A percentile compares a stretch with the other conserved stretches of the same genome.
Evolutionary conservation across 2,329 filamentous ascomycete genomes (phyloP).

Genomic region (Pseudogymnoascus sp.): DNA sequence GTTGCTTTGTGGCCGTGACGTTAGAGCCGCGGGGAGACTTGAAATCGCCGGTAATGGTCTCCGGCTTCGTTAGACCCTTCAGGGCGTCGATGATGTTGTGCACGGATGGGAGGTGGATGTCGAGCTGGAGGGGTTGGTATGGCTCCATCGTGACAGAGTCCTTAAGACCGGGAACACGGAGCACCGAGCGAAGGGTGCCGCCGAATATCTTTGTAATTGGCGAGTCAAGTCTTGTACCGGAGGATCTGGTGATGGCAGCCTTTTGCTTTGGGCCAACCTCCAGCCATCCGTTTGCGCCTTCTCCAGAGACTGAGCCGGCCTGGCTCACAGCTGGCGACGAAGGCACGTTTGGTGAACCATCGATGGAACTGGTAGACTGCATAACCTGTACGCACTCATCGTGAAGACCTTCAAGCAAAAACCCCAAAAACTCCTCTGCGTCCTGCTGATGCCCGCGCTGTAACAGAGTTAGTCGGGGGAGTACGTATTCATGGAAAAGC

Average conservation of each 20-base stretch:
- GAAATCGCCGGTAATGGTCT: constrained; percentile 80
- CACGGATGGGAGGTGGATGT: constrained; percentile 81
- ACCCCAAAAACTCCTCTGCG: constrained; percentile 92
- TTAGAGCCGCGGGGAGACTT: constrained; percentile 69
- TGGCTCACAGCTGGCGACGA: constrained; percentile 34
- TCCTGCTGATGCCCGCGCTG: constrained; percentile 94
- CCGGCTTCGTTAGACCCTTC: constrained; percentile 73
- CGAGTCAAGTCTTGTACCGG: constrained; percentile 67
- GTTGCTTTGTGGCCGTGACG: constrained; percentile 80
- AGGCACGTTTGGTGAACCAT: constrained; percentile 32
- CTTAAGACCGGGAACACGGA: constrained; percentile 79
- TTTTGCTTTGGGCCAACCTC: constrained; percentile 93
- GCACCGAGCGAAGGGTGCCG: constrained; percentile 81
- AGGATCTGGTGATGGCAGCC: constrained; percentile 75
- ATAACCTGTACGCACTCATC: constrained; percentile 83
- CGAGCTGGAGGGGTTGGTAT: constrained; percentile 88
- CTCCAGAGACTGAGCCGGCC: constrained; percentile 30
- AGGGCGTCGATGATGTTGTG: constrained; percentile 89
- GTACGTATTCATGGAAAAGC: constrained; percentile 7
- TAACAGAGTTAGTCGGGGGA: constrained; percentile 20
- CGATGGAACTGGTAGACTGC: constrained; percentile 28
- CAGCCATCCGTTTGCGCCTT: constrained; percentile 67
- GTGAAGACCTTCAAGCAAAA: constrained; percentile 84
- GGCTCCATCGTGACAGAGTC: constrained; percentile 88
- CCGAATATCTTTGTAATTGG: constrained; percentile 94